Percentiles rank a stretch among this genome's conserved stretches.
Evolutionary conservation across 192 early-diverging fungal species (phyloP).

Genomic region (Backusella sp.): DNA sequence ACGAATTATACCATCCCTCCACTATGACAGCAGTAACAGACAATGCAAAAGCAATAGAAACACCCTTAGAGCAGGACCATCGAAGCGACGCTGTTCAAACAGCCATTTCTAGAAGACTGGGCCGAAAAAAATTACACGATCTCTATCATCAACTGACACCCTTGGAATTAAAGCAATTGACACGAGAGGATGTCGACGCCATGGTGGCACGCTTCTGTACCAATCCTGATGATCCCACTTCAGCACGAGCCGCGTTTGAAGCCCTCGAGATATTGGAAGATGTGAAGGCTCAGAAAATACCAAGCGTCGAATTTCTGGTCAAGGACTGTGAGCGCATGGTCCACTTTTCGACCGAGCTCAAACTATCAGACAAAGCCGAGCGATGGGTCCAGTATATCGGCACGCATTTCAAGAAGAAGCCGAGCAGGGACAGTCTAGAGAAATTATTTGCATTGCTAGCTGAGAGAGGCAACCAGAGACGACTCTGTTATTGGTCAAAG

Average conservation of each 20-base stretch:
- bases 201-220: not conserved
- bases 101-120: not conserved
- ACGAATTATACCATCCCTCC: not conserved
- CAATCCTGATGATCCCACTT: not conserved
- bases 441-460: not conserved
- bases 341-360: not conserved
- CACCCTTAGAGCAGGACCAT: not conserved
- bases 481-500: conserved; percentile 1
- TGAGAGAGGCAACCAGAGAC: not conserved
- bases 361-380: not conserved
- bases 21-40: not conserved
- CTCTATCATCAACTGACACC: not conserved
- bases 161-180: not conserved
- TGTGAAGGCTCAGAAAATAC: not conserved
- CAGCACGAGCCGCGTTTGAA: not conserved
- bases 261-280: conserved; percentile 6
- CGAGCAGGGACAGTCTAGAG: not conserved
- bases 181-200: not conserved
- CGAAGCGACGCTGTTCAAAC: not conserved
- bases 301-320: not conserved
- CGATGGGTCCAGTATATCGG: not conserved
- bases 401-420: not conserved
- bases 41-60: not conserved
- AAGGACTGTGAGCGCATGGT: not conserved
- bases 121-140: not conserved